These are phyloP conservation scores for Ciborinia camelliae DNA, from an alignment of 2,329 filamentous ascomycete genomes.

Conservation along the genomic window DNA sequence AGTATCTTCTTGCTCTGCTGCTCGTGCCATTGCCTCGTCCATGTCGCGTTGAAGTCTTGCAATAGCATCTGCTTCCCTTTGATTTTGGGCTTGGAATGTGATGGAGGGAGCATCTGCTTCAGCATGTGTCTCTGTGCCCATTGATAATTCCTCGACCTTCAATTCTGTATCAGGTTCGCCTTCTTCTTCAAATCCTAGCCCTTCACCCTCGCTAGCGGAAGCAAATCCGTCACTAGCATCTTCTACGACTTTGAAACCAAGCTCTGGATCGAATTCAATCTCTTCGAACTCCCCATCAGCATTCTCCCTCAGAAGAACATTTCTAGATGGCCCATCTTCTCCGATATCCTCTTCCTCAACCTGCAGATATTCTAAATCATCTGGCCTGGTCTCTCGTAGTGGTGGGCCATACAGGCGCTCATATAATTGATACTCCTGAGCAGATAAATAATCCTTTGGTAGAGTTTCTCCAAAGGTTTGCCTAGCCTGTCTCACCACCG, in stretches of 20 bases:
- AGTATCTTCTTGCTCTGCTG: constrained; percentile 30
- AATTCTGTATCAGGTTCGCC: constrained; percentile 33
- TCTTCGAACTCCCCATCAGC: constrained; percentile 60
- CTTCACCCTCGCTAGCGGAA: background rate
- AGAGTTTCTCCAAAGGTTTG: constrained; percentile 74
- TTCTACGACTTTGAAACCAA: constrained; percentile 35
- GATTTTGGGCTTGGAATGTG: constrained; percentile 32
- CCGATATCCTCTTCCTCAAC: constrained; percentile 44
- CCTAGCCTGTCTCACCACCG: constrained; percentile 65
- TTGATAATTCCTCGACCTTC: constrained; percentile 34
- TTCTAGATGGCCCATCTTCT: constrained; percentile 45
- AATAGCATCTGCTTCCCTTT: constrained; percentile 37
- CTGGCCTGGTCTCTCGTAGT: constrained; percentile 56
- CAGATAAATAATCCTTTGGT: constrained; percentile 66
- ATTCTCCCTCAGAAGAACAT: constrained; percentile 52
- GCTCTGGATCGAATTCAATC: constrained; percentile 43
- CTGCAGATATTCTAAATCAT: constrained; percentile 50
- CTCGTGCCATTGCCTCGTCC: constrained; percentile 30
- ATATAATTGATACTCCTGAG: constrained; percentile 72
- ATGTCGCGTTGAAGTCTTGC: constrained; percentile 36
- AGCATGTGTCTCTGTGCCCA: constrained; percentile 33
- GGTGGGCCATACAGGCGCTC: constrained; percentile 78
- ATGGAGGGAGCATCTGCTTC: constrained; percentile 21
- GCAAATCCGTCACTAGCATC: constrained; percentile 28
- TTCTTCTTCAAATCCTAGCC: constrained; percentile 1